Conservation (phyloP, 768 basidiomycete species). For the Kwoniella pini region DNA sequence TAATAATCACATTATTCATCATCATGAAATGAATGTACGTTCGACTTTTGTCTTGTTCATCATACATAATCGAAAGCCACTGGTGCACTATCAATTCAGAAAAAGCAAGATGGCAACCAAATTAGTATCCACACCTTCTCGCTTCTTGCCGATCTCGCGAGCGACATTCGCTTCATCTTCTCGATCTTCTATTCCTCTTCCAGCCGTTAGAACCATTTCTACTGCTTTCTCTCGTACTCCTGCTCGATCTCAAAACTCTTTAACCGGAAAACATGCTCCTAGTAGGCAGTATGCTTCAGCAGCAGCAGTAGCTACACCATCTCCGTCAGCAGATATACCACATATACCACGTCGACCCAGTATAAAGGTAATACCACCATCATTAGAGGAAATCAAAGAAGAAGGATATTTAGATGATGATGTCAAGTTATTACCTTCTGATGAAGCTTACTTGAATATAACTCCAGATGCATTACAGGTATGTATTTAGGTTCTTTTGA, state of each 20-base stretch:
- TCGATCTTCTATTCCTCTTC: not conserved
- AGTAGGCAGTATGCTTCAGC: conserved; percentile 20
- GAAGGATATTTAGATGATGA: conserved; percentile 52
- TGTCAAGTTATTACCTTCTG: conserved; percentile 34
- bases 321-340: conserved; percentile 8
- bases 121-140: not conserved
- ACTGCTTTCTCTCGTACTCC: not conserved
- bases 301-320: conserved; percentile 11
- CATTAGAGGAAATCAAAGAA: conserved; percentile 42
- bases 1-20: too few species aligned
- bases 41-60: too few species aligned
- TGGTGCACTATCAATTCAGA: too few species aligned
- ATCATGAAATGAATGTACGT: too few species aligned
- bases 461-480: conserved; percentile 48
- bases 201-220: not conserved
- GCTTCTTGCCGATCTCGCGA: conserved; percentile 20
- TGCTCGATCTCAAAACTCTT: too few species aligned
- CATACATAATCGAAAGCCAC: too few species aligned
- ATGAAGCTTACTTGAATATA: conserved; percentile 41
- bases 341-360: conserved; percentile 1
- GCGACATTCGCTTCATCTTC: conserved; percentile 26
- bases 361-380: conserved; percentile 42
- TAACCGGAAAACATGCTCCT: too few species aligned
- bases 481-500: too few species aligned
- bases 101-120: conserved; percentile 2